These are phyloP conservation scores for Colletotrichum gigasporum DNA, from an alignment of 2,329 filamentous ascomycete genomes.

Conservation along the genomic window DNA sequence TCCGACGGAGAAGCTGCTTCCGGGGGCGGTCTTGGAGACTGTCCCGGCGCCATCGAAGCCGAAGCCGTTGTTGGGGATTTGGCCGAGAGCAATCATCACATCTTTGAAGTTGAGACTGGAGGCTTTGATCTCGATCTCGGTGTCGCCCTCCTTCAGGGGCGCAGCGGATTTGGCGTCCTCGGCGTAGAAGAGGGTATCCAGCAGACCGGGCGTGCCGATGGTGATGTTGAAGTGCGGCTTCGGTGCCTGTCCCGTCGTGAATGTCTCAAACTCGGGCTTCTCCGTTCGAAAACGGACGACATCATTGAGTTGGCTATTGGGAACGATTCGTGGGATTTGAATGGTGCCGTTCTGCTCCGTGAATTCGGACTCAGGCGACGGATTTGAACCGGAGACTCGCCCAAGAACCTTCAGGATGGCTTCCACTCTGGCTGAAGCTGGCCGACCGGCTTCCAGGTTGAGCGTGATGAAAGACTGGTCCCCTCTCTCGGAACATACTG, in stretches of 20 bases:
- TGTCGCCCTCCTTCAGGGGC: constrained; percentile 28
- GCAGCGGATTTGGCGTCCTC: background rate
- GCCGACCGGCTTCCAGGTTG: background rate
- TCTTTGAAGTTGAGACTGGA: constrained; percentile 47
- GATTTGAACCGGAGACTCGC: background rate
- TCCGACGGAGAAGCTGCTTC: constrained; percentile 35
- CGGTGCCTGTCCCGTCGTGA: background rate
- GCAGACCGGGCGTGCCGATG: constrained; percentile 11
- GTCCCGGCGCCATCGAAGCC: constrained; percentile 45
- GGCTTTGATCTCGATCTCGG: constrained; percentile 39
- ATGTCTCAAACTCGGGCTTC: constrained; percentile 34
- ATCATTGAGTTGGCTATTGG: constrained; percentile 37
- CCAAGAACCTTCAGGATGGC: background rate
- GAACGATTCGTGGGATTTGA: constrained; percentile 37
- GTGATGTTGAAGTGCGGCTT: constrained; percentile 1
- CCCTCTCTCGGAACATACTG: constrained; percentile 4
- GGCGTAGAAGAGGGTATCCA: constrained; percentile 5
- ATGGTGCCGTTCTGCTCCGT: background rate
- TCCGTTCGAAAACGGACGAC: constrained; percentile 39
- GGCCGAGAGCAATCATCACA: constrained; percentile 45
- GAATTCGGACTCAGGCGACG: background rate
- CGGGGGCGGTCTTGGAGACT: constrained; percentile 39
- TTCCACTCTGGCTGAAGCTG: background rate
- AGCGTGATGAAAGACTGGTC: background rate
- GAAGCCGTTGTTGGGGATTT: constrained; percentile 40